Evolutionary conservation across 768 basidiomycete species (phyloP), one percentile per base, ranked within the genome.

Genomic region (Mycena crocata): DNA sequence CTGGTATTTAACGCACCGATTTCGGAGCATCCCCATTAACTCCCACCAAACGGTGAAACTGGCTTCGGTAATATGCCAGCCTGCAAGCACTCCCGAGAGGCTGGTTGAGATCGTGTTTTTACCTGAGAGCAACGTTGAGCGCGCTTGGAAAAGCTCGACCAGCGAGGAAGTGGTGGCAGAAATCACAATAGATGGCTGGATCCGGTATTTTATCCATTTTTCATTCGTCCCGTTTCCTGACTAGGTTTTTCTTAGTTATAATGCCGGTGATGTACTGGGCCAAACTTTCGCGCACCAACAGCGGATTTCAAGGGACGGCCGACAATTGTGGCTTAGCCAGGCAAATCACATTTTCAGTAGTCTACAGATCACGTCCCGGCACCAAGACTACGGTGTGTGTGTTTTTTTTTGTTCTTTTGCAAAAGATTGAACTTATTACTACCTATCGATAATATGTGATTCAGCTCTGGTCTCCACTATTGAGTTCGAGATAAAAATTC

Each of bases 141-240:
- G 31, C 17, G 50, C n/a, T 2, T 26, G 54, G 14, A 5, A 23
- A n/a, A n/a, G n/a, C n/a, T n/a, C n/a, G 42, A 37, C 35, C 15
- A 9, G 15, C 15, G 9, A 8, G 35, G 35, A 37, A 8, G 35
- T 8, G 8, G 15, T 37, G 35, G 35, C 26, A 55, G 35, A 55
- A 13, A 9, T 58, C 9, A 49, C 50, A 35, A 26, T 39, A 19
- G 17, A 48, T 50, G 58, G 37, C 5, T 60, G 58, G 46, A 60
- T 26, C 30, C 58, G 58, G 58, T 60, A 39, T 23, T 13, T 30
- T 30, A 21, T 32, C 21, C 24, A 28, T n/a, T n/a, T 45, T 50
- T 35, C 4, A 23, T 23, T 1, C 12, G 5, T 40, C 13, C 10
- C 21, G 12, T 23, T 3, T 55, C 12, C n/a, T 57, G n/a, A 46